These are phyloP conservation scores for Bathelium albidoporum DNA, from an alignment of 495 filamentous ascomycete species.

Conservation along the genomic window DNA sequence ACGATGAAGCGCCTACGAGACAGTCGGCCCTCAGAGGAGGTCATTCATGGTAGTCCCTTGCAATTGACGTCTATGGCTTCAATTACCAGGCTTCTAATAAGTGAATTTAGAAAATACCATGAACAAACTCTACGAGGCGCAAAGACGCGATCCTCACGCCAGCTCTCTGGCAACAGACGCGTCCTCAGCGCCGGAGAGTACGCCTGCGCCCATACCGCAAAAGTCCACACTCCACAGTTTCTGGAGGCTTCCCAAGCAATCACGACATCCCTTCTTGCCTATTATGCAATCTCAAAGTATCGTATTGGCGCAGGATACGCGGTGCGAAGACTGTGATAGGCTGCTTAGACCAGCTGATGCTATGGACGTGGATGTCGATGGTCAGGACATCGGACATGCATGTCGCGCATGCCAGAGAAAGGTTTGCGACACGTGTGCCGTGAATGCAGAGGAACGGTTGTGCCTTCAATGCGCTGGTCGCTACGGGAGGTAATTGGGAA, in stretches of 20 bases:
- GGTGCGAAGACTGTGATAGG: not conserved
- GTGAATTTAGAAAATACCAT: not conserved
- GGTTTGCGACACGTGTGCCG: not conserved
- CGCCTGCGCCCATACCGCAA: not conserved
- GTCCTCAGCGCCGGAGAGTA: not conserved
- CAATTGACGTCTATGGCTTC: not conserved
- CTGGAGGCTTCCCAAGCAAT: not conserved
- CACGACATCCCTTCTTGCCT: not conserved
- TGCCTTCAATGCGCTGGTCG: not conserved
- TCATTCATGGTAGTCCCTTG: not conserved
- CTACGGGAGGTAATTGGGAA: not conserved
- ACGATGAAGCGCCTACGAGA: not conserved
- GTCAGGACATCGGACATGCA: not conserved
- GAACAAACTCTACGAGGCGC: not conserved
- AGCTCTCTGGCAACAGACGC: not conserved
- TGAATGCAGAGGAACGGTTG: not conserved
- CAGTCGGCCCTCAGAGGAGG: not conserved
- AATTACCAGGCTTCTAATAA: not conserved
- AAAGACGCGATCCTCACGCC: not conserved
- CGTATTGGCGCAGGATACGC: not conserved
- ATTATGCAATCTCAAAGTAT: not conserved
- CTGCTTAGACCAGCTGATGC: not conserved
- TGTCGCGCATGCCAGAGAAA: not conserved
- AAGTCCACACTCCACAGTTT: not conserved
- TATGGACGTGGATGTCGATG: conserved; percentile 1